Evolutionary conservation across 352 stramenopile genomes (phyloP).

Genomic region (Pythium guiyangense): DNA sequence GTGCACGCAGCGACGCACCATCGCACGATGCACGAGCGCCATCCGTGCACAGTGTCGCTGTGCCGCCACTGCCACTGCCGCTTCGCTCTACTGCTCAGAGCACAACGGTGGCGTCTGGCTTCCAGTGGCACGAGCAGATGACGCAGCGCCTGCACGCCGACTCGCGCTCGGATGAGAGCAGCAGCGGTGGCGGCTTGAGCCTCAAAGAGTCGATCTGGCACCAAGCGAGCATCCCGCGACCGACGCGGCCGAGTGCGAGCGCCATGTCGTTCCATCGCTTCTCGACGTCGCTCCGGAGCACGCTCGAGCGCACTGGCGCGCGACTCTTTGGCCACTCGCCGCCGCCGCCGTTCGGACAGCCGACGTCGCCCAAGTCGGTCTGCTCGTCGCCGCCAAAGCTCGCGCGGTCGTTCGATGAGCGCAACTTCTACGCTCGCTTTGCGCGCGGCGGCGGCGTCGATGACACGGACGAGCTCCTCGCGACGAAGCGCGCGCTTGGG

Average conservation of each 20-base stretch:
- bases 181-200: conserved; percentile 8
- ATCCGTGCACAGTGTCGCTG: no score
- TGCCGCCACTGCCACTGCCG: no score
- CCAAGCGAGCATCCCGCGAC: conserved; percentile 8
- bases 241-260: conserved; percentile 12
- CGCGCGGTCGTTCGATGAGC: conserved; percentile 36
- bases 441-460: conserved; percentile 20
- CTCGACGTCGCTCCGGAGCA: conserved; percentile 35
- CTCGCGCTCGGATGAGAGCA: conserved; percentile 15
- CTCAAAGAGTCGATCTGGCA: conserved; percentile 36
- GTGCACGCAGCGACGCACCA: background rate
- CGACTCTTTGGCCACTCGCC: conserved; percentile 19
- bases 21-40: background rate
- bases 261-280: conserved; percentile 32
- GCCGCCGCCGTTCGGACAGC: conserved; percentile 3
- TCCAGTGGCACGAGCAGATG: conserved; percentile 13
- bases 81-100: no score
- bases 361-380: conserved; percentile 43
- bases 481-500: conserved; percentile 8
- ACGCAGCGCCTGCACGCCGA: conserved; percentile 3
- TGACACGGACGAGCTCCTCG: conserved; percentile 18
- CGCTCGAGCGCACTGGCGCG: conserved; percentile 21
- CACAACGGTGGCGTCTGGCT: conserved; percentile 1
- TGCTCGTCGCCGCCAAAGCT: conserved; percentile 30
- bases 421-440: conserved; percentile 34